Conservation (phyloP, 2,329 filamentous ascomycete species). For the Fusarium burgessii region DNA sequence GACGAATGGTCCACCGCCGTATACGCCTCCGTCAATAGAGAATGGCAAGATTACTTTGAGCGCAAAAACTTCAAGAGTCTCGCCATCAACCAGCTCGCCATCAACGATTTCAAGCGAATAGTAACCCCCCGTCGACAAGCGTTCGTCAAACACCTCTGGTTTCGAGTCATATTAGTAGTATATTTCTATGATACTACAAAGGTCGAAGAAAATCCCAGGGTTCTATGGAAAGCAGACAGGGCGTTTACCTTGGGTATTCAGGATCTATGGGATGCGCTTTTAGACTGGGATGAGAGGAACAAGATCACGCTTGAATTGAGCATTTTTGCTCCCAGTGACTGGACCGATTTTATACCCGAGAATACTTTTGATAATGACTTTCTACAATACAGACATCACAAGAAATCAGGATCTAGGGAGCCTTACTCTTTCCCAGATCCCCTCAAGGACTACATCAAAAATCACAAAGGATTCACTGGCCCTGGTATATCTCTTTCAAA, state of each 20-base stretch:
- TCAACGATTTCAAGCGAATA: not conserved
- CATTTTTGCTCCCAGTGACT: not conserved
- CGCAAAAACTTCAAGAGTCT: slow-evolving; percentile 6
- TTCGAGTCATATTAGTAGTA: not conserved
- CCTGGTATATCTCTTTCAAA: too few species aligned
- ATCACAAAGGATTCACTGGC: too few species aligned
- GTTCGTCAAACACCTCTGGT: slow-evolving; percentile 20
- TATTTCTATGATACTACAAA: not conserved
- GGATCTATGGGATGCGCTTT: slow-evolving; percentile 3
- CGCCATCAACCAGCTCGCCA: not conserved
- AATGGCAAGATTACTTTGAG: slow-evolving; percentile 19
- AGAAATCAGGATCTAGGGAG: too few species aligned
- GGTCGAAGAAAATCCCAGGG: not conserved
- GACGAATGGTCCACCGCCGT: not conserved
- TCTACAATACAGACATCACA: too few species aligned
- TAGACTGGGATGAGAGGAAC: not conserved
- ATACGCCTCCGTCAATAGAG: slow-evolving; percentile 1
- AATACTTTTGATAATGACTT: too few species aligned
- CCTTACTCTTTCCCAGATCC: too few species aligned
- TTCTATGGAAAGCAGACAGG: slow-evolving; percentile 2
- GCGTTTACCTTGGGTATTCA: slow-evolving; percentile 4
- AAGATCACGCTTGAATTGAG: slow-evolving; percentile 15
- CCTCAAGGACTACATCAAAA: too few species aligned
- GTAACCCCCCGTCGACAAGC: not conserved
- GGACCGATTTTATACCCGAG: too few species aligned